Evolutionary conservation across 805 yeast species (phyloP), one percentile per base, ranked within the genome.

Genomic region (Nakazawaea siamensis): DNA sequence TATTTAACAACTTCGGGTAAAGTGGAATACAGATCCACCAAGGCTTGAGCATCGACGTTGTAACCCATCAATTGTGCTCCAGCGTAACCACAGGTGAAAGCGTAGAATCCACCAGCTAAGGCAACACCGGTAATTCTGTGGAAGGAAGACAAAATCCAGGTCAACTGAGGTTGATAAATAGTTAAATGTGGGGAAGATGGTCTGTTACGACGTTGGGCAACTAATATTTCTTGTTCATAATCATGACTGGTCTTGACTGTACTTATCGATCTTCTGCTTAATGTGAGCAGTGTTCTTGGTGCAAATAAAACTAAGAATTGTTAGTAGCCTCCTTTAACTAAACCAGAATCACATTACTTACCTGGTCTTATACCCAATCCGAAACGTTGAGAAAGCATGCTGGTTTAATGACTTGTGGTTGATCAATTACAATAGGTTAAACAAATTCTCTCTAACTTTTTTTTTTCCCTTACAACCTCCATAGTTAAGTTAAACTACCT

Each of bases 51-150:
- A 44, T 76, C 80, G 47, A 70, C 47, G 33, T 68, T 66, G 46
- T 63, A 60, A 25, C 94, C 92, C 31, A 78, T 49, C 21, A 79
- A 38, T 2, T 87, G 70, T 21, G 81, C 65, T 31, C 77, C 75
- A 31, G 88, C 94, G 54, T 80, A 87, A 3, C 80, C 65, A 47
- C 77, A 66, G 3, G 95, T 79, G 43, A 87, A 67, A 21, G 73
- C 84, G 60, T 85, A 88, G 58, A 88, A 79, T 9, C 75, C 81
- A 42, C 68, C 73, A 27, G 87, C 95, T 52, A 92, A 63, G 34
- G 77, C 73, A 24, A 87, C 82, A 57, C 97, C 96, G 31, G 92
- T 73, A 50, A 90, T 61, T 70, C 98, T 80, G 63, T 90, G 97
- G 44, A 80, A 58, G 17, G 80, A 66, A 4, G 97, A 87, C 54